Evolutionary conservation across 192 early-diverging fungal genomes (phyloP), one percentile per base, ranked within the genome.

Genomic region (Allomyces javanicus): DNA sequence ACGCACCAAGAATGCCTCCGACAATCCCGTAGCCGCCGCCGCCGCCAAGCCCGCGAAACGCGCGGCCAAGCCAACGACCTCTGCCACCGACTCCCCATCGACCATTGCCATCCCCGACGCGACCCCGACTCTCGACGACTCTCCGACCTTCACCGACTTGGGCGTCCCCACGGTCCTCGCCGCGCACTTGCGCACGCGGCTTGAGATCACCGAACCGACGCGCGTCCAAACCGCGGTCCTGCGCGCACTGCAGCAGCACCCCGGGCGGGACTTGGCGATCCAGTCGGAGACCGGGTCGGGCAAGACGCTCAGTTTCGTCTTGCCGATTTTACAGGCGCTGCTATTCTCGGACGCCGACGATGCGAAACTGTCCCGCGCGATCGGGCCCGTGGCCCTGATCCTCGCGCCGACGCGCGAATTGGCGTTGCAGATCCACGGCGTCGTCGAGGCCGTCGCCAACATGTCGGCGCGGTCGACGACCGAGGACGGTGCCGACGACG

Each of bases 231-330:
- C 17, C 50, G 50, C 17, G 1, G 50, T 58, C 17, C 21, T 21
- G 9, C 50, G 50, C 3, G 12, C 50, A 0, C 17, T 58, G 50
- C 50, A 58, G 3, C 12, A 21, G 50, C 84, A 96, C 62, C 87
- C 83, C 40, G 95, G 94, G 50, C 86, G 91, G 65, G 92, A 98
- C 74, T 84, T 98, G 71, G 93, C 95, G 26, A 90, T 90, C 65
- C 82, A 90, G 67, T 89, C 91, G 21, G 81, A 86, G 69, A 92
- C 90, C 25, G 91, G 90, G 69, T 89, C 86, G 22, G 90, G 90
- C n/a, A 98, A 98, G 73, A 98, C 95, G 17, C 79, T 98, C 7
- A 92, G 92, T 1, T 98, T 93, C 73, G 85, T 85, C 27, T 75
- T 98, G 26, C 95, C 93, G 17, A n/a, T 58, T 0, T 12, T 58